Evolutionary conservation across 1,284 basidiomycete genomes (phyloP).

Genomic region (Puccinia novopanici): DNA sequence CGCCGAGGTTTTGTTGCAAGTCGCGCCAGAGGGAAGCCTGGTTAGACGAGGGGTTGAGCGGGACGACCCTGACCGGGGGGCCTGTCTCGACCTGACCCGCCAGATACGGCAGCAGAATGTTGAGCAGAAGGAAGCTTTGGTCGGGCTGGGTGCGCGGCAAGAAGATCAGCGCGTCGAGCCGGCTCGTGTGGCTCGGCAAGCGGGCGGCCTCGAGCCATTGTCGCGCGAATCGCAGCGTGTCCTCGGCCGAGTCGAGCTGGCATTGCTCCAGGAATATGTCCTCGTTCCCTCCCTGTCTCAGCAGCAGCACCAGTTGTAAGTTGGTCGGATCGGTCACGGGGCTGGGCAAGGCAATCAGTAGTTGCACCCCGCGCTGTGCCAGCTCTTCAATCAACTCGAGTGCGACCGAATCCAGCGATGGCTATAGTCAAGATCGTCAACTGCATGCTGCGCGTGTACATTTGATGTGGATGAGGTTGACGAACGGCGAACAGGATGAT

Average conservation of each 20-base stretch:
- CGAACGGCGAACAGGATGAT: constrained; percentile 37
- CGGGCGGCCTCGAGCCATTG: constrained; percentile 15
- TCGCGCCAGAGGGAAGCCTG: constrained; percentile 3
- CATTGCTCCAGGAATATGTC: constrained; percentile 23
- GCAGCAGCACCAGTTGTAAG: constrained; percentile 24
- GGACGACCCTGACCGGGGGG: constrained; percentile 9
- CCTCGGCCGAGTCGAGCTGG: constrained; percentile 16
- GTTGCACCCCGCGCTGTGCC: background rate
- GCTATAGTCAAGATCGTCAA: constrained; percentile 8
- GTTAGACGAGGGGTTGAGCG: background rate
- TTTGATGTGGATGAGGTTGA: background rate
- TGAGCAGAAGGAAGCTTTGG: constrained; percentile 25
- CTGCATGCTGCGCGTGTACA: background rate
- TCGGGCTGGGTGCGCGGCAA: background rate
- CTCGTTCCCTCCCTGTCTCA: background rate
- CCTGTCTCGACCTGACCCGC: background rate
- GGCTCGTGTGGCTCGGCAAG: background rate
- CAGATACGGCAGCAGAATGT: constrained; percentile 20
- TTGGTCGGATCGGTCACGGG: constrained; percentile 29
- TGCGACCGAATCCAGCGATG: constrained; percentile 5
- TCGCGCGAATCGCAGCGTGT: constrained; percentile 26
- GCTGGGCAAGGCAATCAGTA: constrained; percentile 6
- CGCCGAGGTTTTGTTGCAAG: constrained; percentile 9
- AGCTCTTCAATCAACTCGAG: constrained; percentile 26
- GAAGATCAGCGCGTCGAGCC: constrained; percentile 15